Percentiles rank a stretch among this genome's conserved stretches.
Conservation (phyloP, 2,329 filamentous ascomycete genomes). For the Verticillium alfalfae region DNA sequence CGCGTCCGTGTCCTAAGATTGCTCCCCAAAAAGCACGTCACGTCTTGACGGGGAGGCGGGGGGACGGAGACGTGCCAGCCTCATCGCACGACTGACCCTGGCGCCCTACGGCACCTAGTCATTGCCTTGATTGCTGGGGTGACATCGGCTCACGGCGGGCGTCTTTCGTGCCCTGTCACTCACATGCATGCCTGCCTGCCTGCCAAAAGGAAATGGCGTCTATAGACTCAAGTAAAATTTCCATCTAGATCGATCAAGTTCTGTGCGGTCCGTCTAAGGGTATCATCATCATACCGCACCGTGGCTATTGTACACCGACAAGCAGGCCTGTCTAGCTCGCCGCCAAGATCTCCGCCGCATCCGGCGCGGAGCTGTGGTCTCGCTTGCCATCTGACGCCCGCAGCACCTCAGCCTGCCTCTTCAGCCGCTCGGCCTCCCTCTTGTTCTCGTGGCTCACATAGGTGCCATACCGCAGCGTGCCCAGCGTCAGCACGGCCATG, state of each 20-base stretch:
- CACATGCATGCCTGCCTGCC: background rate
- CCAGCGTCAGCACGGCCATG: conserved; percentile 57
- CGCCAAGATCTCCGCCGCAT: conserved; percentile 52
- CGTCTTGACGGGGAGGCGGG: no score
- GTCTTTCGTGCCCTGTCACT: background rate
- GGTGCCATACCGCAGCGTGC: conserved; percentile 54
- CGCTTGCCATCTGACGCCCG: conserved; percentile 37
- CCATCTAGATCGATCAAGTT: background rate
- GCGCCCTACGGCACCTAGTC: no score
- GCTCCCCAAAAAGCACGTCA: no score
- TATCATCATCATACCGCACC: background rate
- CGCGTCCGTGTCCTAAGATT: no score
- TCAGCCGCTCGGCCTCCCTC: conserved; percentile 36
- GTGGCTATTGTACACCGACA: background rate
- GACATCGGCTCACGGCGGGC: no score
- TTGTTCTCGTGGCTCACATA: conserved; percentile 47
- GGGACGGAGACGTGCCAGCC: no score
- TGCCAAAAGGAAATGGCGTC: background rate
- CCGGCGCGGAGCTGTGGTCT: conserved; percentile 40
- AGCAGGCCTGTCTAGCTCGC: conserved; percentile 36
- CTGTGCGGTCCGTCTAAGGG: background rate
- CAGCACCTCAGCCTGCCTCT: conserved; percentile 35
- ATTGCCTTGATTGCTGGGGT: no score
- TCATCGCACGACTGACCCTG: no score
- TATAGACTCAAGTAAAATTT: background rate